Evolutionary conservation across 768 basidiomycete genomes (phyloP).

Genomic region (Hericium alpestre): DNA sequence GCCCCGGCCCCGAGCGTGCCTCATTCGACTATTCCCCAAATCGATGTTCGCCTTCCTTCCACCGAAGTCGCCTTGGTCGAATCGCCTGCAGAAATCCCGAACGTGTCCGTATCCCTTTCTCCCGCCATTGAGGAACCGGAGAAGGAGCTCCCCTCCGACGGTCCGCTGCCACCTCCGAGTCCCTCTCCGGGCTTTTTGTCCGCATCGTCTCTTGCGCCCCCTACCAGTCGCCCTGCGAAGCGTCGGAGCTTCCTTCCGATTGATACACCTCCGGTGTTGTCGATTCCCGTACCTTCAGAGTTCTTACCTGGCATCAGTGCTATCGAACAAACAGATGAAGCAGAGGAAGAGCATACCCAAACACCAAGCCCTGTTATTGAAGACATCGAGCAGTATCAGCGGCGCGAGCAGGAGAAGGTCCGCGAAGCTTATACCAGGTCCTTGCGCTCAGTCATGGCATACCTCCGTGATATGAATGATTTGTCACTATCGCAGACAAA

Average conservation of each 20-base stretch:
- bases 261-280: constrained; percentile 51
- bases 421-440: constrained; percentile 70
- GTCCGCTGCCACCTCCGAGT: constrained; percentile 1
- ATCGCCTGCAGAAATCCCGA: background rate
- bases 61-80: constrained; percentile 32
- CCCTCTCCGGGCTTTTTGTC: constrained; percentile 9
- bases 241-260: constrained; percentile 86
- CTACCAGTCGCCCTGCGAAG: constrained; percentile 47
- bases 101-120: constrained; percentile 9
- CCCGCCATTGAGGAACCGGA: constrained; percentile 7
- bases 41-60: constrained; percentile 44
- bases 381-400: constrained; percentile 36
- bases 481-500: constrained; percentile 59
- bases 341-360: constrained; percentile 17
- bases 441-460: constrained; percentile 88
- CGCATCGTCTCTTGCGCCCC: constrained; percentile 23
- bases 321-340: constrained; percentile 22
- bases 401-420: constrained; percentile 61
- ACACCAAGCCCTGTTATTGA: constrained; percentile 35
- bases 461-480: constrained; percentile 92
- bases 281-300: constrained; percentile 51
- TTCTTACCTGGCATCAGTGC: constrained; percentile 45
- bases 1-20: background rate
- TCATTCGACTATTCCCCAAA: constrained; percentile 16
- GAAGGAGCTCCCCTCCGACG: constrained; percentile 2